A percentile compares a stretch with the other conserved stretches of the same genome.
Conservation (phyloP, 2,329 filamentous ascomycete species). For the Colletotrichum aenigma region DNA sequence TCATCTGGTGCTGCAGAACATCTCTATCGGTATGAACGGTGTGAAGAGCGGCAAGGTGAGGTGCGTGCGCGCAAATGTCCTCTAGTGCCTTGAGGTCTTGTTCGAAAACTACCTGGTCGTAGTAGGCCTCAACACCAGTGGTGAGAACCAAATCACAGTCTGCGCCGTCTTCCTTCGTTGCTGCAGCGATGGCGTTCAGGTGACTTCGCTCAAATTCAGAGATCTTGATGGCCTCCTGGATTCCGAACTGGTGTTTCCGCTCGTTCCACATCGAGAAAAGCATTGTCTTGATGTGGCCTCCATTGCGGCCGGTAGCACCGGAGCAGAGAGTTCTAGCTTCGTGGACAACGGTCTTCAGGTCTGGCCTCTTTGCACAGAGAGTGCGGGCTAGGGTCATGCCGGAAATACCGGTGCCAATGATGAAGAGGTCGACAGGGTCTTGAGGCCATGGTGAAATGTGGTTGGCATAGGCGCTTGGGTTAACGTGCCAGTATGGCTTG, state of each 20-base stretch:
- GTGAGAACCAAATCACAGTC: constrained; percentile 19
- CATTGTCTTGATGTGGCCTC: constrained; percentile 22
- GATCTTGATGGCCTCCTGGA: constrained; percentile 14
- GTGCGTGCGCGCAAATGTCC: constrained; percentile 19
- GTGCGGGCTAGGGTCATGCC: constrained; percentile 19
- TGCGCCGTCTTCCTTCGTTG: background rate
- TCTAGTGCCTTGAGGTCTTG: constrained; percentile 17
- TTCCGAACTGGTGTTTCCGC: constrained; percentile 11
- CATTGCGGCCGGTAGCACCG: background rate
- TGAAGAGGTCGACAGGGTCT: constrained; percentile 19
- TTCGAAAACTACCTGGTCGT: constrained; percentile 16
- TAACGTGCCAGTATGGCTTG: constrained; percentile 23
- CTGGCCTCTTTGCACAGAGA: constrained; percentile 11
- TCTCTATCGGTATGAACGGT: constrained; percentile 10
- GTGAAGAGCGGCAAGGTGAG: constrained; percentile 13
- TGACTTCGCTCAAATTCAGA: constrained; percentile 13
- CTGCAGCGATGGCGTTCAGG: background rate
- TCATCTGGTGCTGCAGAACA: constrained; percentile 3
- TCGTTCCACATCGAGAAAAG: constrained; percentile 11
- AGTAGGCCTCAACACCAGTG: constrained; percentile 16
- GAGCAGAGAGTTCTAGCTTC: background rate
- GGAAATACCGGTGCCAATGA: constrained; percentile 26
- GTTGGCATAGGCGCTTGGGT: background rate
- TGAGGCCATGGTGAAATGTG: constrained; percentile 20
- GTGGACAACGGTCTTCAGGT: background rate